Percentiles rank a stretch among this genome's conserved stretches.
phyloP scores from a whole-genome alignment of 768 basidiomycete genomes.

The Phallus indusiatus region DNA sequence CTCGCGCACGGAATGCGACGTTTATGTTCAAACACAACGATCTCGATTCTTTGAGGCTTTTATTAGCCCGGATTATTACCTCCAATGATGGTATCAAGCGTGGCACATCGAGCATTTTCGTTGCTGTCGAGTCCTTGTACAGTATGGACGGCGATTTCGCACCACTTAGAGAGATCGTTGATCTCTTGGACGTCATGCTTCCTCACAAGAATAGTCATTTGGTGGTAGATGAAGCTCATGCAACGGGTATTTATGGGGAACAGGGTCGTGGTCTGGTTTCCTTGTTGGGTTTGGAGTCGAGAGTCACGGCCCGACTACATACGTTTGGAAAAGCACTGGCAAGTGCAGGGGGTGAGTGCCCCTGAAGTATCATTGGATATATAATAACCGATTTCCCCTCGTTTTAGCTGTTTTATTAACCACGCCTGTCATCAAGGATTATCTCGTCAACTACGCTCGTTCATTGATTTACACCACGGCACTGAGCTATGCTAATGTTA shows the following conservation, averaged over 20 bases:
- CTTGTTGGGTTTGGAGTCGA: constrained; percentile 56
- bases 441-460: constrained; percentile 86
- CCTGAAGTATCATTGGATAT: constrained; percentile 10
- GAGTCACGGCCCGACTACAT: constrained; percentile 69
- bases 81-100: constrained; percentile 27
- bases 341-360: constrained; percentile 65
- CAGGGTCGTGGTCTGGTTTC: constrained; percentile 68
- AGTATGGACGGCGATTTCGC: constrained; percentile 95
- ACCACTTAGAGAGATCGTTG: constrained; percentile 59
- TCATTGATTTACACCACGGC: constrained; percentile 89
- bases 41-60: constrained; percentile 34
- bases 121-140: constrained; percentile 85
- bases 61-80: constrained; percentile 33
- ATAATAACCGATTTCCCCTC: background rate
- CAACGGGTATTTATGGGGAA: constrained; percentile 82
- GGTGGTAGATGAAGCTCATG: constrained; percentile 89
- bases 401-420: constrained; percentile 65
- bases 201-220: constrained; percentile 59
- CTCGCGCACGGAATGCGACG: constrained; percentile 25
- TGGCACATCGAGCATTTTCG: constrained; percentile 48
- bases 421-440: constrained; percentile 62
- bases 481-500: constrained; percentile 63
- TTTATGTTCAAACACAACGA: constrained; percentile 69
- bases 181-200: constrained; percentile 49
- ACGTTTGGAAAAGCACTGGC: constrained; percentile 93